Evolutionary conservation across 2,329 filamentous ascomycete species (phyloP).

Genomic region (Lachnum nothofagi): DNA sequence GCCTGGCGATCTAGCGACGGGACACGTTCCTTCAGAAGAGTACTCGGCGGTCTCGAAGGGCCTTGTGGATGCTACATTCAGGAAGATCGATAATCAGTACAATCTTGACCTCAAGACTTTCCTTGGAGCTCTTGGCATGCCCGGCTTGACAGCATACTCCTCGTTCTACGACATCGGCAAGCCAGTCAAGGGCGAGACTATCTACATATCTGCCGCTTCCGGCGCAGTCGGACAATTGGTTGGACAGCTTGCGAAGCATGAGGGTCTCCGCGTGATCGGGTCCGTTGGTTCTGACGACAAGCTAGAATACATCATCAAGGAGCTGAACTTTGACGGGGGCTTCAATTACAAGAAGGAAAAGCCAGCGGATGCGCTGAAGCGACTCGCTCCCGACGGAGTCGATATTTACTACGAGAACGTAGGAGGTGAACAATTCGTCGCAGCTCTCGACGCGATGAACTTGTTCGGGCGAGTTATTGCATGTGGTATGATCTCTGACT

Average conservation of each 20-base stretch:
- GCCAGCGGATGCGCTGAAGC: constrained; percentile 55
- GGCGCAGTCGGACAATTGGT: constrained; percentile 72
- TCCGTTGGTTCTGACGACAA: constrained; percentile 74
- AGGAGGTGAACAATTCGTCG: constrained; percentile 68
- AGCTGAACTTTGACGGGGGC: constrained; percentile 65
- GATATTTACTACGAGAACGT: constrained; percentile 83
- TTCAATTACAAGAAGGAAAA: constrained; percentile 81
- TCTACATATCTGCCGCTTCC: constrained; percentile 70
- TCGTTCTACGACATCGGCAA: constrained; percentile 70
- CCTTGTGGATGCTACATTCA: constrained; percentile 36
- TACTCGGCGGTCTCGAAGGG: constrained; percentile 53
- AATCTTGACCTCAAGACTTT: constrained; percentile 63
- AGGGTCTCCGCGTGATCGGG: constrained; percentile 68
- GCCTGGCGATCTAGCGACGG: constrained; percentile 61
- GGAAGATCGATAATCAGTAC: constrained; percentile 64
- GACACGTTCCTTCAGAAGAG: constrained; percentile 58
- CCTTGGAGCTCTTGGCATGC: constrained; percentile 73
- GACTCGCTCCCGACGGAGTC: constrained; percentile 66
- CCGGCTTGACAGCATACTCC: constrained; percentile 69
- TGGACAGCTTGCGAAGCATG: constrained; percentile 72
- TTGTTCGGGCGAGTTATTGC: constrained; percentile 58
- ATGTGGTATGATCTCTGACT: constrained; percentile 64
- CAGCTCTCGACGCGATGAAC: constrained; percentile 60
- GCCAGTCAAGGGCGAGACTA: constrained; percentile 71
- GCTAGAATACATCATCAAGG: constrained; percentile 66